A percentile compares a stretch with the other conserved stretches of the same genome.
These are phyloP conservation scores for Microdochium paspali DNA, from an alignment of 2,329 filamentous ascomycete species.

Conservation along the genomic window DNA sequence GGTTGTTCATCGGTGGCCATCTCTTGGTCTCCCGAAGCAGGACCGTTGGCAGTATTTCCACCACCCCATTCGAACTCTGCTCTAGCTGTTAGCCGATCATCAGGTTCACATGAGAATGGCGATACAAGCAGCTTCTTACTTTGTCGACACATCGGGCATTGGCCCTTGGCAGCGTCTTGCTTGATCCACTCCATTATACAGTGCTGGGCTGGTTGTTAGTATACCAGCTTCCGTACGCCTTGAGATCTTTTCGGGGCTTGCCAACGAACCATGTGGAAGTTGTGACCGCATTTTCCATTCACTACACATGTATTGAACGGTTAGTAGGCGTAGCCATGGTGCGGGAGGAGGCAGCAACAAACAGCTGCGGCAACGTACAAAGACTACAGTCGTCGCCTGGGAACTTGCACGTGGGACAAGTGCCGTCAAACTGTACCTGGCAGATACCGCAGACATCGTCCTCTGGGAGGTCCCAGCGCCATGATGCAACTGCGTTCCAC, in stretches of 20 bases:
- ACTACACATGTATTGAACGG: too few species aligned
- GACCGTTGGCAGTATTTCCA: conserved; percentile 3
- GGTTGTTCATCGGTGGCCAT: neutral
- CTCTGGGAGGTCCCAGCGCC: conserved; percentile 95
- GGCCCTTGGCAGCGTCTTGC: conserved; percentile 83
- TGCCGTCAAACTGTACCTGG: conserved; percentile 94
- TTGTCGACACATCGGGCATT: conserved; percentile 97
- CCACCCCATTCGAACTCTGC: conserved; percentile 22
- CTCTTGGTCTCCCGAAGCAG: conserved; percentile 1
- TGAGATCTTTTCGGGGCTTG: conserved; percentile 42
- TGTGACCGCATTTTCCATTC: conserved; percentile 93
- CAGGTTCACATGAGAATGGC: neutral
- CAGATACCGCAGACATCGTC: conserved; percentile 98
- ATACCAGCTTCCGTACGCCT: conserved; percentile 2
- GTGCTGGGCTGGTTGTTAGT: conserved; percentile 48
- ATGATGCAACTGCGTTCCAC: conserved; percentile 91
- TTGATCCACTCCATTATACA: conserved; percentile 95
- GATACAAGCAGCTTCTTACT: conserved; percentile 41
- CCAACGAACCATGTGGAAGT: conserved; percentile 80
- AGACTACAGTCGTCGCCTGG: conserved; percentile 93
- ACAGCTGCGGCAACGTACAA: too few species aligned
- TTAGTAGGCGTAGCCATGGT: too few species aligned
- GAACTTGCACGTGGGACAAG: conserved; percentile 95
- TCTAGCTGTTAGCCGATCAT: neutral
- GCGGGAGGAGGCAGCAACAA: too few species aligned